Conservation (phyloP, 371 early-diverging fungal species). For the Mortierella sp. region DNA sequence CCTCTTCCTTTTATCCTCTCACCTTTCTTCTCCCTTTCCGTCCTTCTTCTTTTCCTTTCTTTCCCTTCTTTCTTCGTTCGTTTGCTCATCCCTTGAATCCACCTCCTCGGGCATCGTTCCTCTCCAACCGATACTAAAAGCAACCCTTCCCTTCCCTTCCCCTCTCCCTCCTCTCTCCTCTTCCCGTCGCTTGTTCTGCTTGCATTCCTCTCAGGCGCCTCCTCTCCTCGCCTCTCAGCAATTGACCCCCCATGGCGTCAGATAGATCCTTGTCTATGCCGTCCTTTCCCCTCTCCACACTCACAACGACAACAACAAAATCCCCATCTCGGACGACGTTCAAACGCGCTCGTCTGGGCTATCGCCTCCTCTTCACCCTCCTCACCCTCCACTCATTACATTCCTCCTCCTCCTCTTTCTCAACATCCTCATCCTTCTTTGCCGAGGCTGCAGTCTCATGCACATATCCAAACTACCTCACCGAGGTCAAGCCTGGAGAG, state of each 20-base stretch:
- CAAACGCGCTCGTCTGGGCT: background rate
- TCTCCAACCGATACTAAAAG: background rate
- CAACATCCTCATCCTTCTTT: background rate
- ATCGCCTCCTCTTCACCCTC: conserved; percentile 10
- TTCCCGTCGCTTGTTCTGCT: background rate
- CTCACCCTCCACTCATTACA: conserved; percentile 13
- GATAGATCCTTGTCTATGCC: background rate
- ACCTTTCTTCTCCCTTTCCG: background rate
- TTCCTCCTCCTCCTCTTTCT: background rate
- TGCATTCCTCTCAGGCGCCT: background rate
- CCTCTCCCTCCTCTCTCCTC: background rate
- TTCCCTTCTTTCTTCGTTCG: background rate
- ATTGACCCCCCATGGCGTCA: conserved; percentile 5
- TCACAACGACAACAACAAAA: no score
- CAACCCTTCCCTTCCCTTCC: background rate
- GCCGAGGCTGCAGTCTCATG: conserved; percentile 25
- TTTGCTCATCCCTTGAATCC: background rate
- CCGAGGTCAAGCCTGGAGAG: conserved; percentile 36
- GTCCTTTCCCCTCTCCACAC: background rate
- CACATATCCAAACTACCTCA: conserved; percentile 36
- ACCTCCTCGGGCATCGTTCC: background rate
- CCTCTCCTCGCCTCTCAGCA: background rate
- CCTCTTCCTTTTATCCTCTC: background rate
- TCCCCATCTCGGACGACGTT: background rate
- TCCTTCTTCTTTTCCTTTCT: background rate